These are phyloP conservation scores for Epichloe sylvatica DNA, from an alignment of 2,329 filamentous ascomycete genomes.

Conservation along the genomic window DNA sequence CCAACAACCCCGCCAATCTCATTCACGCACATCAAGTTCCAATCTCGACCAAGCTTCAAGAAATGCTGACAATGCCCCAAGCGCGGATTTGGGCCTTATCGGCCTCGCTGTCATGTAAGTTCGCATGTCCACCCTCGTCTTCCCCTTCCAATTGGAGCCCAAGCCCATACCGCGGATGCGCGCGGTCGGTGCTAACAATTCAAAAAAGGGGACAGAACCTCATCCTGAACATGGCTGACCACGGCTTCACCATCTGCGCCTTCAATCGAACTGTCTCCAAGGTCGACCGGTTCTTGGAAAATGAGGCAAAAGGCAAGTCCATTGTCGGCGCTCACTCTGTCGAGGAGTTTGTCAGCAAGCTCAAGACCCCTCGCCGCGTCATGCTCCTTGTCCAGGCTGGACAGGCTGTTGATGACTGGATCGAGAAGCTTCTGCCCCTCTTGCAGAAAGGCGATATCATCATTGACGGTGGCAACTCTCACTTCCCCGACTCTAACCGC, in stretches of 20 bases:
- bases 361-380: conserved; percentile 91
- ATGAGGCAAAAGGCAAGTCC: conserved; percentile 90
- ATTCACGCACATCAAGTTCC: conserved; percentile 15
- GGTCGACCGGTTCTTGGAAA: conserved; percentile 85
- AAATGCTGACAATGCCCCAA: conserved; percentile 46
- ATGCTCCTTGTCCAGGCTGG: conserved; percentile 99
- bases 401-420: conserved; percentile 96
- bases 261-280: conserved; percentile 98
- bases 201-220: conserved; percentile 58
- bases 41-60: conserved; percentile 18
- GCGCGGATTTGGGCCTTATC: conserved; percentile 83
- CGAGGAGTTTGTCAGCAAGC: conserved; percentile 89
- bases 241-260: conserved; percentile 91
- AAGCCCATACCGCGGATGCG: not conserved
- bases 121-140: not conserved
- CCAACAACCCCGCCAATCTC: conserved; percentile 31
- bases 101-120: conserved; percentile 80
- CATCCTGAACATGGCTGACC: conserved; percentile 79
- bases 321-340: conserved; percentile 86
- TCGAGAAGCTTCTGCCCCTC: conserved; percentile 79
- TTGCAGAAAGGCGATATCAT: conserved; percentile 87
- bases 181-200: conserved; percentile 2
- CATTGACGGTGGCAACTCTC: conserved; percentile 96
- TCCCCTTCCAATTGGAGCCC: not conserved
- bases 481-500: conserved; percentile 98